Conservation (phyloP, 2,329 filamentous ascomycete species). For the Colletotrichum coccodes region DNA sequence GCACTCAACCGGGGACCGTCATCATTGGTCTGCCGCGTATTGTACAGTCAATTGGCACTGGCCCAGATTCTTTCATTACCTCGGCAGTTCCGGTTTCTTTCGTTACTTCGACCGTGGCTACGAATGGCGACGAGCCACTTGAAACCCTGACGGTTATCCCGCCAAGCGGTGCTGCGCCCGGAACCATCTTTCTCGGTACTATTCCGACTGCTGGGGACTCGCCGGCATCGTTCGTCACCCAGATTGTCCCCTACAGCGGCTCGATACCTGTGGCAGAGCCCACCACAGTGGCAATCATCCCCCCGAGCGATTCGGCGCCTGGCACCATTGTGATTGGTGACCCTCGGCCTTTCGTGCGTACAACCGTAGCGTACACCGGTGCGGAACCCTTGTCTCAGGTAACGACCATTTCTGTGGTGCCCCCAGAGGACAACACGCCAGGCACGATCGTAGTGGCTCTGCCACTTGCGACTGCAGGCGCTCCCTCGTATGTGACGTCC, state of each 20-base stretch:
- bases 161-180: neutral
- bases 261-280: neutral
- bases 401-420: constrained; percentile 14
- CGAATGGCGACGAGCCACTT: neutral
- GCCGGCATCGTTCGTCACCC: neutral
- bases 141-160: neutral
- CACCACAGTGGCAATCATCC: neutral
- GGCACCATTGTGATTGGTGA: neutral
- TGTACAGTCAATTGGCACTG: neutral
- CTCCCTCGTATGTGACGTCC: constrained; percentile 6
- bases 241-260: neutral
- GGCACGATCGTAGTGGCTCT: constrained; percentile 17
- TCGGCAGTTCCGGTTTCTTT: neutral
- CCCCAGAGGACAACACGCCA: neutral
- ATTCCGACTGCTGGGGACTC: neutral
- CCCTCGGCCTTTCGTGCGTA: neutral
- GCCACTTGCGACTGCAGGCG: neutral
- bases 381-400: neutral
- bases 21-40: constrained; percentile 9
- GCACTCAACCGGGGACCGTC: constrained; percentile 15
- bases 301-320: neutral
- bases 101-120: neutral
- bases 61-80: constrained; percentile 4
- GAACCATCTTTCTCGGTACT: constrained; percentile 2
- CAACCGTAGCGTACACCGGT: neutral